A percentile compares a stretch with the other conserved stretches of the same genome.
Conservation (phyloP, 1,284 basidiomycete genomes). For the Fistulina hepatica region DNA sequence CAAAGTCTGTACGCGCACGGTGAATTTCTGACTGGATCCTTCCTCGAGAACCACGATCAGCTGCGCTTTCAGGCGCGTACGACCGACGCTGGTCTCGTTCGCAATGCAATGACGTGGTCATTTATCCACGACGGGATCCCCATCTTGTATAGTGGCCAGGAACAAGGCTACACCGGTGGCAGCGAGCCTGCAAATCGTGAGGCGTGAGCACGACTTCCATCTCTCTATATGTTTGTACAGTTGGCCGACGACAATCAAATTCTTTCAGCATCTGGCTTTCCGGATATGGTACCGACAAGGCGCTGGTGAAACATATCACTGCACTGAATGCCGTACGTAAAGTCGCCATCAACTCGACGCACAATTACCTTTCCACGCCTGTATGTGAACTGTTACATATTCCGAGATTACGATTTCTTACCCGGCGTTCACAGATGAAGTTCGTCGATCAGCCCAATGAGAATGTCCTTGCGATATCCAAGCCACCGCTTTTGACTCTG, state of each 20-base stretch:
- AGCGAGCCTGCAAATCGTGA: constrained; percentile 50
- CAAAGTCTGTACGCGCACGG: constrained; percentile 39
- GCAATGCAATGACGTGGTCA: constrained; percentile 40
- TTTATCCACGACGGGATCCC: constrained; percentile 53
- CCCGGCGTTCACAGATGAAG: constrained; percentile 27
- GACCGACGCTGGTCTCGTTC: constrained; percentile 35
- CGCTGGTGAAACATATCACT: constrained; percentile 40
- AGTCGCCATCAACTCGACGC: constrained; percentile 35
- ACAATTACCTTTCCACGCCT: constrained; percentile 40
- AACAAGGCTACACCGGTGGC: constrained; percentile 50
- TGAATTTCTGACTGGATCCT: constrained; percentile 50
- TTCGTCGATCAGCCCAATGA: constrained; percentile 32
- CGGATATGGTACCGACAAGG: constrained; percentile 37
- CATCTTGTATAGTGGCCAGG: constrained; percentile 65
- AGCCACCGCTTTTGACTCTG: constrained; percentile 55
- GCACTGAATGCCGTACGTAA: constrained; percentile 53
- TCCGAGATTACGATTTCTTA: background rate
- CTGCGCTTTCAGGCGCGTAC: constrained; percentile 51
- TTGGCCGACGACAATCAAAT: too few species aligned
- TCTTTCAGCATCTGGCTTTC: constrained; percentile 44
- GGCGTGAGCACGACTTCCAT: constrained; percentile 29
- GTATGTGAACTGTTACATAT: constrained; percentile 22
- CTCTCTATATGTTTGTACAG: background rate
- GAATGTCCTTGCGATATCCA: constrained; percentile 46
- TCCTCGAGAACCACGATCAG: constrained; percentile 75